Evolutionary conservation across 2,329 filamentous ascomycete species (phyloP), one percentile per base, ranked within the genome.

Genomic region (Fusarium ramigenum): DNA sequence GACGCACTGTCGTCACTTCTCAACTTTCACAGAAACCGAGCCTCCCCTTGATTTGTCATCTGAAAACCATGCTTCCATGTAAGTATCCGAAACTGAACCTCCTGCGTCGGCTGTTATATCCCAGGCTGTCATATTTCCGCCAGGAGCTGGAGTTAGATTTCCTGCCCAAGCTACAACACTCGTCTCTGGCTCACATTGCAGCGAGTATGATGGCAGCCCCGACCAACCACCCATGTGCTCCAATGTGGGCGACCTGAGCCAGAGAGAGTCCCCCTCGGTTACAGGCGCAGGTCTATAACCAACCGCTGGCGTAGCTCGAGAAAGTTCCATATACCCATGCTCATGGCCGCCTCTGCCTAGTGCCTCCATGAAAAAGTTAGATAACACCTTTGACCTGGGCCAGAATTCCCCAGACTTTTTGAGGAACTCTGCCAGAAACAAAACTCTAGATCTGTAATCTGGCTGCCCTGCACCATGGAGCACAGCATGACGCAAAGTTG

Each of bases 391-490:
- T n/a, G 75, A 65, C 32, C 30, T 64, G 25, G 56, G 44, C 76
- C 76, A 78, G 30, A 50, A 71, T n/a, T 77, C 63, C 12, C 76
- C 75, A 4, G 73, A 60, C 52, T 59, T 76, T 23, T 53, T 44
- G 12, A 78, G 43, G 14, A 71, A 52, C 19, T 54, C 59, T 25
- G 53, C 60, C 18, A 78, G 36, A 19, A 75, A 69, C 6, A 40
- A 28, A 43, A 72, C 52, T 40, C 63, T 76, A 21, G 56, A 53
- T 36, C 18, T 63, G 28, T 76, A 46, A 25, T 64, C 21, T 1
- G 47, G 58, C 11, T 32, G 44, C 7, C 47, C 62, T n/a, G 23
- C 42, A 12, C 52, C 44, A 23, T 50, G 58, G 25, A 66, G 15
- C n/a, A 66, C 68, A 25, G 52, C 60, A 52, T 75, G 30, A 5